Percentiles rank a stretch among this genome's conserved stretches.
Conservation (phyloP, 1,284 basidiomycete species). For the Puccinia novopanici region DNA sequence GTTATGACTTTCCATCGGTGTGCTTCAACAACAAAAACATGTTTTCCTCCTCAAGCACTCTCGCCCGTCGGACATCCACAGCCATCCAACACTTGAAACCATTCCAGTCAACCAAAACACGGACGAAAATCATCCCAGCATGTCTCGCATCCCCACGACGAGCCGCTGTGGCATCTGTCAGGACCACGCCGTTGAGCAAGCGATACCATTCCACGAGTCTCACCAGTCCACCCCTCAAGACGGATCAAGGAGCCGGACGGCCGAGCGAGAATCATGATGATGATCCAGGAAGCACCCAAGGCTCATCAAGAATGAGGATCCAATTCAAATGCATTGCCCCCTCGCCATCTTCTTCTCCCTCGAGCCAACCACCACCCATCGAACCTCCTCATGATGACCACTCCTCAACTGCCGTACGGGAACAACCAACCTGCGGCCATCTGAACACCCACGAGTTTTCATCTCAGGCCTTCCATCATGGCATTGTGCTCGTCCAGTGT, state of each 20-base stretch:
- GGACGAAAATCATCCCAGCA: neutral
- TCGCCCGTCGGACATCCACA: neutral
- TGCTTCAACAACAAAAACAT: neutral
- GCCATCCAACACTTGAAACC: neutral
- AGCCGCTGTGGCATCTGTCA: neutral
- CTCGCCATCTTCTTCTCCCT: neutral
- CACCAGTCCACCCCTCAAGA: neutral
- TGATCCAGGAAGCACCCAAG: neutral
- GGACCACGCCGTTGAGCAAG: neutral
- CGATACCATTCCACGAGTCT: neutral
- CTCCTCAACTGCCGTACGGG: neutral
- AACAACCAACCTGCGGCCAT: conserved; percentile 68
- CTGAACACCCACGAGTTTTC: conserved; percentile 87
- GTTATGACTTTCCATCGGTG: no score
- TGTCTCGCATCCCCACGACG: neutral
- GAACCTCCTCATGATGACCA: neutral
- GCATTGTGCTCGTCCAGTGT: conserved; percentile 89
- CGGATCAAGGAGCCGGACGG: neutral
- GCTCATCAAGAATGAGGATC: conserved; percentile 31
- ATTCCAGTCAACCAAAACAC: neutral
- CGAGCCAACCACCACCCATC: conserved; percentile 41
- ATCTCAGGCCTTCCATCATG: conserved; percentile 77
- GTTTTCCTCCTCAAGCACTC: neutral
- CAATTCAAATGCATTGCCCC: conserved; percentile 77
- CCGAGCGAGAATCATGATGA: neutral